These are phyloP conservation scores for Circinella minor DNA, from an alignment of 371 early-diverging fungal species.

Conservation along the genomic window DNA sequence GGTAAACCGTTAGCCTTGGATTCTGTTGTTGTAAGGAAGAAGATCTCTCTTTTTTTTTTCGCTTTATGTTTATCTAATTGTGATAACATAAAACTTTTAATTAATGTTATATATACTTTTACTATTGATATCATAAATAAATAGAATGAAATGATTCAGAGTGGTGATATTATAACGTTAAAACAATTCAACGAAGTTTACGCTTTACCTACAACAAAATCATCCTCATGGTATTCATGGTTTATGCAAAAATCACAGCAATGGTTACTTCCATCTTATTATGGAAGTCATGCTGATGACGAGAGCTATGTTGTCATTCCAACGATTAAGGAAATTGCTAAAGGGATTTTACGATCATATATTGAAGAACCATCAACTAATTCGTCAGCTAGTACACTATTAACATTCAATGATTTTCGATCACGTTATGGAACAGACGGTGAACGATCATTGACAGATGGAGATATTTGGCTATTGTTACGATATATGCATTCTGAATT, in stretches of 20 bases:
- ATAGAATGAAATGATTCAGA: constrained; percentile 23
- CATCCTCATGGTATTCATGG: constrained; percentile 14
- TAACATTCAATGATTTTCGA: constrained; percentile 45
- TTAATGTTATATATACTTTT: too few species aligned
- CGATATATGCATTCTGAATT: constrained; percentile 33
- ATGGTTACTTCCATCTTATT: constrained; percentile 3
- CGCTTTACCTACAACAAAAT: constrained; percentile 1
- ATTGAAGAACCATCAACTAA: constrained; percentile 18
- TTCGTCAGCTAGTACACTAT: constrained; percentile 24
- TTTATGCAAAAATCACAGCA: constrained; percentile 6
- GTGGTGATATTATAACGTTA: constrained; percentile 35
- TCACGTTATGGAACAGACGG: constrained; percentile 23
- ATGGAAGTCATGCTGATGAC: background rate
- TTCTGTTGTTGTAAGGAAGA: constrained; percentile 22
- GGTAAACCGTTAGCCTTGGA: constrained; percentile 29
- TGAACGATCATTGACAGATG: constrained; percentile 35
- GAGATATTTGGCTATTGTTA: constrained; percentile 36
- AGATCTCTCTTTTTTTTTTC: too few species aligned
- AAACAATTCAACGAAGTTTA: constrained; percentile 23
- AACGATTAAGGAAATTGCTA: constrained; percentile 32
- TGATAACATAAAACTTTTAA: too few species aligned
- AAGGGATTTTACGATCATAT: constrained; percentile 17
- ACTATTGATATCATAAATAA: too few species aligned
- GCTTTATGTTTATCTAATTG: too few species aligned
- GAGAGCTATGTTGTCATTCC: constrained; percentile 36